Conservation (phyloP, 257 asterid species). For the Capsicum rhomboideum region DNA sequence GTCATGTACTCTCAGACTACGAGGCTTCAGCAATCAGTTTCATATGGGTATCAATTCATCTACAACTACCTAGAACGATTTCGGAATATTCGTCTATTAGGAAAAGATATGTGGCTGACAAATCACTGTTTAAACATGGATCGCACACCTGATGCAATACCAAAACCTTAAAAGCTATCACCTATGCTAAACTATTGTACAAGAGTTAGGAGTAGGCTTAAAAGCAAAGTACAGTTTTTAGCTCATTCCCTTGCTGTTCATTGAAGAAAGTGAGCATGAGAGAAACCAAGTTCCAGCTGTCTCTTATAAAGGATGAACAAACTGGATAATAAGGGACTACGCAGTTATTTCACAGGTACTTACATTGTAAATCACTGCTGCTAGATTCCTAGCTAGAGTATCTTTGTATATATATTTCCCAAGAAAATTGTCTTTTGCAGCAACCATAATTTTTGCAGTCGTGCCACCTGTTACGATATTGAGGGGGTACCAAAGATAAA, state of each 20-base stretch:
- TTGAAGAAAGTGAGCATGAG: neutral
- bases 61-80: neutral
- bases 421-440: slow-evolving; percentile 88
- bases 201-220: neutral
- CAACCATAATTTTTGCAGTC: slow-evolving; percentile 91
- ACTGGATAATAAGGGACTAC: neutral
- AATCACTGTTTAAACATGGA: neutral
- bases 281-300: neutral
- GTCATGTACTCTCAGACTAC: neutral
- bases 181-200: neutral
- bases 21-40: neutral
- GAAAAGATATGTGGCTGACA: neutral
- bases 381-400: slow-evolving; percentile 88
- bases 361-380: slow-evolving; percentile 78
- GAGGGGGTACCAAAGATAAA: slow-evolving; percentile 94
- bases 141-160: neutral
- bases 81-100: neutral
- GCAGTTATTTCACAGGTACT: slow-evolving; percentile 11
- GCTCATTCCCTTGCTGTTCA: neutral
- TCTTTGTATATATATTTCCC: slow-evolving; percentile 96
- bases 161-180: neutral
- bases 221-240: neutral
- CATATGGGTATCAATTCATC: neutral
- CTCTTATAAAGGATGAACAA: neutral
- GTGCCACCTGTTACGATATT: slow-evolving; percentile 92